Percentiles rank a stretch among this genome's conserved stretches.
Evolutionary conservation across 2,329 filamentous ascomycete species (phyloP).

Genomic region (Akanthomyces lecanii): DNA sequence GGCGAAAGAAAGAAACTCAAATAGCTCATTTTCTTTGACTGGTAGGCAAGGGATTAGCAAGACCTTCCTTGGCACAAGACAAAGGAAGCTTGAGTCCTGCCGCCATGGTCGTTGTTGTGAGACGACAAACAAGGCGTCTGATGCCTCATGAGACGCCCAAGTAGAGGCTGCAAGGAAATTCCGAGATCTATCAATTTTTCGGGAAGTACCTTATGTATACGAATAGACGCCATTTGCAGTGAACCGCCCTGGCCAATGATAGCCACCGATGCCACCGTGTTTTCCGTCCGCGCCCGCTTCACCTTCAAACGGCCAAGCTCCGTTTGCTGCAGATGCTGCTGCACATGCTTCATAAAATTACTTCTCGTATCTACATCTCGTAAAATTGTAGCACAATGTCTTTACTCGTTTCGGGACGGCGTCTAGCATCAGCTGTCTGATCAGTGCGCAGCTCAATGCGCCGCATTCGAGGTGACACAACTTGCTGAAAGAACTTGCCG

Average conservation of each 20-base stretch:
- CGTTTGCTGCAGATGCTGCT: not conserved
- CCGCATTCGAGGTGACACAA: not conserved
- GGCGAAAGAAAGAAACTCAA: not conserved
- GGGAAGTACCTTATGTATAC: not conserved
- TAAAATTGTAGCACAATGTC: not conserved
- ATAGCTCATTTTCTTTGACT: not conserved
- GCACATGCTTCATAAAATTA: not conserved
- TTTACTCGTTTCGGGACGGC: not conserved
- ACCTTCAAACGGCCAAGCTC: not conserved
- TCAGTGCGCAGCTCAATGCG: not conserved
- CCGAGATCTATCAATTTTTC: not conserved
- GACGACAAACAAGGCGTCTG: not conserved
- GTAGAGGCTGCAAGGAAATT: not conserved
- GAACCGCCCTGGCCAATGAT: not conserved
- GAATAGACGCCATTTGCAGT: not conserved
- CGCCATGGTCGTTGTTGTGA: not conserved
- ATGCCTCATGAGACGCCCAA: not conserved
- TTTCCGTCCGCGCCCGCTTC: slow-evolving; percentile 1
- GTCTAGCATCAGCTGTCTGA: not conserved
- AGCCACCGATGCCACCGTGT: not conserved
- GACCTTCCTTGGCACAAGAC: not conserved
- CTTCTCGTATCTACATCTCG: slow-evolving; percentile 2
- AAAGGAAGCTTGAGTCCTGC: not conserved
- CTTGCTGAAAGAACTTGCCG: not conserved
- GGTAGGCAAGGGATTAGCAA: too few relatives aligned